Evolutionary conservation across 31 red algal genomes (phyloP).

Genomic region (Odonthalia washingtoniensis): DNA sequence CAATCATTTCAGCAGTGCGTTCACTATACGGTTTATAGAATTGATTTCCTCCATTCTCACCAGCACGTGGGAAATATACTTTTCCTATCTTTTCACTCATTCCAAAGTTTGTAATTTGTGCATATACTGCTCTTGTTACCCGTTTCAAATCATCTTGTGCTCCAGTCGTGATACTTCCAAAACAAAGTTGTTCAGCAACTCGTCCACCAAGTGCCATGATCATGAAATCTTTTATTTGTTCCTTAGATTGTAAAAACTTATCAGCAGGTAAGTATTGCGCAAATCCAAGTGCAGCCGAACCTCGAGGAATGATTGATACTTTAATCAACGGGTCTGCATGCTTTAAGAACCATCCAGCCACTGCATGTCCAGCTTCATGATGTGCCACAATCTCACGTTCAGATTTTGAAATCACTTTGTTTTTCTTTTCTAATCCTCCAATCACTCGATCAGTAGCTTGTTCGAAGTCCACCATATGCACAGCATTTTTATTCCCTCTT

Average conservation of each 20-base stretch:
- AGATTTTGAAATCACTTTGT: constrained; percentile 88
- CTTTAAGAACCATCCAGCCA: constrained; percentile 95
- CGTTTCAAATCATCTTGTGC: constrained; percentile 96
- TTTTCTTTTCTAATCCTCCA: constrained; percentile 97
- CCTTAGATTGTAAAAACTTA: constrained; percentile 80
- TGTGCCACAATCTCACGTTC: constrained; percentile 97
- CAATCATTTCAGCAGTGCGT: constrained; percentile 93
- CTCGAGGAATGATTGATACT: constrained; percentile 98
- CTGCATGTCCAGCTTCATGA: constrained; percentile 99
- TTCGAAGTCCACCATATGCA: constrained; percentile 96
- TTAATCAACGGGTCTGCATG: constrained; percentile 97
- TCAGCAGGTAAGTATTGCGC: constrained; percentile 96
- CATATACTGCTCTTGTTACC: constrained; percentile 89
- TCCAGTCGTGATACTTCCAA: constrained; percentile 95
- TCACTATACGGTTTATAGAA: constrained; percentile 97
- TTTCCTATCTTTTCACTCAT: constrained; percentile 96
- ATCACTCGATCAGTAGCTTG: constrained; percentile 96
- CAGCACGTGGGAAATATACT: constrained; percentile 82
- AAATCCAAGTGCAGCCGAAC: constrained; percentile 95
- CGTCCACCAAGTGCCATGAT: constrained; percentile 95
- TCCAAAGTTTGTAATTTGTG: constrained; percentile 91
- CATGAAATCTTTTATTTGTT: constrained; percentile 92
- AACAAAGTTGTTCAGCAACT: constrained; percentile 92
- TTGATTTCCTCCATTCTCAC: constrained; percentile 72
- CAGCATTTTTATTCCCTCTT: constrained; percentile 65